Evolutionary conservation across 2,329 filamentous ascomycete genomes (phyloP).

Genomic region (Stemphylium lycopersici): DNA sequence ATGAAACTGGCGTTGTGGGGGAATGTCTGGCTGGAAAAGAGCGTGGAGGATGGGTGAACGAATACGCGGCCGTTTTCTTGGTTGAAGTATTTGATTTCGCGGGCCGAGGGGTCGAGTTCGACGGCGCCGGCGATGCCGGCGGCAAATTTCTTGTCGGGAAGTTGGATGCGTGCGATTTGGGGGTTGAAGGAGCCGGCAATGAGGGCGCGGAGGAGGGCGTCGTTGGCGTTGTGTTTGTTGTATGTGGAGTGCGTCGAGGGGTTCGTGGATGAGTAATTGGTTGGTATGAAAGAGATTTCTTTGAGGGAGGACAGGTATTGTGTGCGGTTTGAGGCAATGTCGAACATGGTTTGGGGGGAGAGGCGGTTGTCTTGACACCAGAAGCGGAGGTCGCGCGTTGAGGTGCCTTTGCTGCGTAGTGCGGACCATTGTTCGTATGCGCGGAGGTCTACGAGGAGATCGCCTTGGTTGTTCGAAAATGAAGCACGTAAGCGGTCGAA

Average conservation of each 20-base stretch:
- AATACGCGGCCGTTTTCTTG: slow-evolving; percentile 70
- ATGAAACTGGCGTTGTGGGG: slow-evolving; percentile 77
- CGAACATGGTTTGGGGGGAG: slow-evolving; percentile 79
- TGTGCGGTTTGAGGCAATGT: slow-evolving; percentile 83
- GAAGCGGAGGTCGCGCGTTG: slow-evolving; percentile 66
- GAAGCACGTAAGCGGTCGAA: slow-evolving; percentile 75
- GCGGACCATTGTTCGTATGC: slow-evolving; percentile 84
- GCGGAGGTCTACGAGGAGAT: slow-evolving; percentile 83
- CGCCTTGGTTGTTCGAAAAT: slow-evolving; percentile 81
- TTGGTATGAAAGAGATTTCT: slow-evolving; percentile 78
- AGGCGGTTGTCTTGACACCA: slow-evolving; percentile 91
- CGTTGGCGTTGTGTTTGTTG: slow-evolving; percentile 57
- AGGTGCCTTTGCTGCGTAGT: slow-evolving; percentile 63
- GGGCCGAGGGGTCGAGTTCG: slow-evolving; percentile 89
- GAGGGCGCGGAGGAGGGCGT: slow-evolving; percentile 55
- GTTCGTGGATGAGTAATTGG: slow-evolving; percentile 44
- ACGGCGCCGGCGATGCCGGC: slow-evolving; percentile 86
- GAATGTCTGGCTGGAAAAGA: slow-evolving; percentile 84
- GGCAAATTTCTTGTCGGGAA: slow-evolving; percentile 95
- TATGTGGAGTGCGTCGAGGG: slow-evolving; percentile 40
- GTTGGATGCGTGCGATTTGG: slow-evolving; percentile 88
- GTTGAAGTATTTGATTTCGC: slow-evolving; percentile 89
- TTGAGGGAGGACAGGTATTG: slow-evolving; percentile 87
- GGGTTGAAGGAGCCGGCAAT: slow-evolving; percentile 65
- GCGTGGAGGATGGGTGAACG: slow-evolving; percentile 84